Evolutionary conservation across 495 filamentous ascomycete genomes (phyloP), one percentile per base, ranked within the genome.

Genomic region (Collariella sp.): DNA sequence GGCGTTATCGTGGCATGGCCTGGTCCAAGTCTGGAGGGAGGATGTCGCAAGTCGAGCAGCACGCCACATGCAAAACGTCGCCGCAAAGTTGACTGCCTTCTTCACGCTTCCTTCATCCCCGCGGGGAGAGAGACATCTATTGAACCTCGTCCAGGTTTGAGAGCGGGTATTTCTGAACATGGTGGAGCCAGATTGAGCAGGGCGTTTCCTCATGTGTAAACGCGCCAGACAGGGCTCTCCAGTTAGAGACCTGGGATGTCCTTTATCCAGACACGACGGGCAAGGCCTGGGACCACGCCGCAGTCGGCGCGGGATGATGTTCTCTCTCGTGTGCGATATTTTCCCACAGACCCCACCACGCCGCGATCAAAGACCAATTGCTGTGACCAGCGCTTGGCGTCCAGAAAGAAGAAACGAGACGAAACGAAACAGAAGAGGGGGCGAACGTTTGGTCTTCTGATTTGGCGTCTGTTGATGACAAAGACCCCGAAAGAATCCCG

Each of bases 1-100:
- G 45, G 36, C 23, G 60, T 54, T 61, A 62, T 57, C 47, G 51
- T 18, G n/a, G 51, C 56, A 59, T 63, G 29, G 40, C 50, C 34
- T 10, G 41, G 18, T n/a, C n/a, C n/a, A n/a, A n/a, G n/a, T n/a
- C 26, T 31, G 26, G 26, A 31, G 26, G 26, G 26, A 31, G 26
- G 26, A 9, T n/a, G n/a, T n/a, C n/a, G n/a, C n/a, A n/a, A n/a
- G n/a, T n/a, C n/a, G n/a, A n/a, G n/a, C n/a, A n/a, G 15, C 12
- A 18, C 24, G 44, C 44, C 44, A 46, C 44, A 46, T 34, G 26
- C 43, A 42, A 42, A 9, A 11, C 39, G 39, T 31, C 26, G 26
- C 26, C 35, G 35, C 35, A 5, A 3, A 38, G 35, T 38, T 12
- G 11, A n/a, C 35, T 12, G 12, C 31, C 31, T 34, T 6, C 6